These are phyloP conservation scores for Xylariomycetidae sp. DNA, from an alignment of 2,329 filamentous ascomycete species.

Conservation along the genomic window DNA sequence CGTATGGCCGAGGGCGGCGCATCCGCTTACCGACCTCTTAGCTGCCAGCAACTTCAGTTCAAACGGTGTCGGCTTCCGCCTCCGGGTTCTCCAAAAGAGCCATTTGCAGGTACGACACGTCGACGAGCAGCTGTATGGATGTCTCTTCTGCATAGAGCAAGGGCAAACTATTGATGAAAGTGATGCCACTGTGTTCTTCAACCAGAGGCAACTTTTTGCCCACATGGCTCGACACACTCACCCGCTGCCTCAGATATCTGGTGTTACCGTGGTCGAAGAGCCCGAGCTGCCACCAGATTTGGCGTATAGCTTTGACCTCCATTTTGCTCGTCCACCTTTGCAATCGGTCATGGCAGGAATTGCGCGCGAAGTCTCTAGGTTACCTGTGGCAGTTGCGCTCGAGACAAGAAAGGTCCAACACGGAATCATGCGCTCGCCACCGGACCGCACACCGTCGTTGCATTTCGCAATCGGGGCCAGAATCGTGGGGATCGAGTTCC, in stretches of 20 bases:
- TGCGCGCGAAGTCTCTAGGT: slow-evolving; percentile 30
- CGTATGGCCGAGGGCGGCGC: too few species aligned
- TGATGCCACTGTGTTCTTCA: slow-evolving; percentile 53
- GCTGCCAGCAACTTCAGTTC: slow-evolving; percentile 42
- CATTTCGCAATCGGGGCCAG: slow-evolving; percentile 43
- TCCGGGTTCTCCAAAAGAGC: slow-evolving; percentile 51
- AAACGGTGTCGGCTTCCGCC: slow-evolving; percentile 41
- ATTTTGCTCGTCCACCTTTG: slow-evolving; percentile 36
- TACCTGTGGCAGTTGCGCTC: slow-evolving; percentile 39
- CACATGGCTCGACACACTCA: slow-evolving; percentile 49
- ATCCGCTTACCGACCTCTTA: slow-evolving; percentile 18
- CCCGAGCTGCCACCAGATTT: slow-evolving; percentile 32
- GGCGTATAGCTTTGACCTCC: slow-evolving; percentile 48
- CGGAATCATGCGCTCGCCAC: slow-evolving; percentile 36
- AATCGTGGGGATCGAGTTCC: slow-evolving; percentile 46
- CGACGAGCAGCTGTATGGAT: slow-evolving; percentile 49
- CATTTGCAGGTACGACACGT: slow-evolving; percentile 43
- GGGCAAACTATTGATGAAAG: slow-evolving; percentile 46
- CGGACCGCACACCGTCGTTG: slow-evolving; percentile 38
- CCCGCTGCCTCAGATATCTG: slow-evolving; percentile 43
- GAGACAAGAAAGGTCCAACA: slow-evolving; percentile 43
- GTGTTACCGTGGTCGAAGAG: slow-evolving; percentile 42
- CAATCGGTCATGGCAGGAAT: slow-evolving; percentile 37
- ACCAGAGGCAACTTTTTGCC: slow-evolving; percentile 43
- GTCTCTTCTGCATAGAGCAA: slow-evolving; percentile 46